These are phyloP conservation scores for Davidsoniella virescens DNA, from an alignment of 2,329 filamentous ascomycete genomes.

Conservation along the genomic window DNA sequence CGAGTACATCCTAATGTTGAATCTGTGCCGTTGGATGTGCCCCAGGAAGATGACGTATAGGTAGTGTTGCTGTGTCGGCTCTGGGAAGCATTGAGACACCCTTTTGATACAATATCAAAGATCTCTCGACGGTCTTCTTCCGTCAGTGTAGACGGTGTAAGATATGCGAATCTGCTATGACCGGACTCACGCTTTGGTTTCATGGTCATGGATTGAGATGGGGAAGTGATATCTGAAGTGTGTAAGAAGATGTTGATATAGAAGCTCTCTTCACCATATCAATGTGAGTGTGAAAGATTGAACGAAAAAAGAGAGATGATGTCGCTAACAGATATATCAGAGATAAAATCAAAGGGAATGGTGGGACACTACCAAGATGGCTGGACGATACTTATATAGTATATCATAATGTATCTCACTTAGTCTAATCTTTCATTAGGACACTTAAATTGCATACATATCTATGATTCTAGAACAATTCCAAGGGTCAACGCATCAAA, in stretches of 20 bases:
- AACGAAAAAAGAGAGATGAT: neutral
- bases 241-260: neutral
- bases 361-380: too few species aligned
- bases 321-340: too few species aligned
- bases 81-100: conserved; percentile 4
- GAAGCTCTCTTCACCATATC: neutral
- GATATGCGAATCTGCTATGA: conserved; percentile 8
- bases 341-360: too few species aligned
- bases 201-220: neutral
- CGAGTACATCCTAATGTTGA: neutral
- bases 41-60: conserved; percentile 2
- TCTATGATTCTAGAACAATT: too few species aligned
- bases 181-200: conserved; percentile 8
- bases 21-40: neutral
- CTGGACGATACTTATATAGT: too few species aligned
- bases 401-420: too few species aligned
- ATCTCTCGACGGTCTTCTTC: conserved; percentile 6
- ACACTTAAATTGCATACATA: too few species aligned
- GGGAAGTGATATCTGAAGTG: neutral
- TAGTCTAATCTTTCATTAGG: too few species aligned
- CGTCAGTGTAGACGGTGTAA: conserved; percentile 8
- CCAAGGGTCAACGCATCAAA: too few species aligned
- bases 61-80: conserved; percentile 4
- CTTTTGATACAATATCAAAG: conserved; percentile 7
- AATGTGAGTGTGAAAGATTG: neutral